A percentile compares a stretch with the other conserved stretches of the same genome.
Conservation (phyloP, 768 basidiomycete genomes). For the Macrolepiota fuliginosa region DNA sequence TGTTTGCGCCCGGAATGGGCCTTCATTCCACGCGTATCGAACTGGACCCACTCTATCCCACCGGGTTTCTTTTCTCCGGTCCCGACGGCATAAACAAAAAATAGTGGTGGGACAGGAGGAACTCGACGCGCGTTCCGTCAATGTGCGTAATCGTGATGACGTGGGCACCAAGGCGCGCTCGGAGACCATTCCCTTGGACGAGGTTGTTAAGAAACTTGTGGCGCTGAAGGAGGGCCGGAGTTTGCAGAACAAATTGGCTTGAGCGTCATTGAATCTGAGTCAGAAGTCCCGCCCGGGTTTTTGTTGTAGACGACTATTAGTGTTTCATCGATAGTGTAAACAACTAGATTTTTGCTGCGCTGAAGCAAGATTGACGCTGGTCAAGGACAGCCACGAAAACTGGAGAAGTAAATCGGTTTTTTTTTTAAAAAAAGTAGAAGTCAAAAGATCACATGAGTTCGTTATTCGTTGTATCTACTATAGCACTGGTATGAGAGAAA, state of each 20-base stretch:
- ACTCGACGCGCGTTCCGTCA: slow-evolving; percentile 81
- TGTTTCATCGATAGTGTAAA: too few relatives aligned
- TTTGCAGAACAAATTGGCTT: slow-evolving; percentile 39
- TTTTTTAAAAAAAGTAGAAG: too few relatives aligned
- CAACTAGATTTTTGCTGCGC: too few relatives aligned
- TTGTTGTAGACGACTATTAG: background rate
- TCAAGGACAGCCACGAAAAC: too few relatives aligned
- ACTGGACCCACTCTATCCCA: background rate
- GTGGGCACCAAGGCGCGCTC: slow-evolving; percentile 80
- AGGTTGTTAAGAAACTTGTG: slow-evolving; percentile 66
- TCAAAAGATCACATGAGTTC: too few relatives aligned
- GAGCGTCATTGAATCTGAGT: background rate
- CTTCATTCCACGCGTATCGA: background rate
- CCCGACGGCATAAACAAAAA: background rate
- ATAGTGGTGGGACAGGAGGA: slow-evolving; percentile 96
- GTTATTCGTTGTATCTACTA: too few relatives aligned
- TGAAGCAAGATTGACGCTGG: too few relatives aligned
- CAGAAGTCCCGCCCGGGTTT: background rate
- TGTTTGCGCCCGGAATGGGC: background rate
- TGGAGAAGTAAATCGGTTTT: too few relatives aligned
- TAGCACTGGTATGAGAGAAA: too few relatives aligned
- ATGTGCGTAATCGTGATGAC: slow-evolving; percentile 95
- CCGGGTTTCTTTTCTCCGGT: background rate
- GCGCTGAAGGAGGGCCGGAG: slow-evolving; percentile 58
- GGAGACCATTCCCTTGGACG: slow-evolving; percentile 72